A percentile compares a stretch with the other conserved stretches of the same genome.
These are phyloP conservation scores for Athelia sp. DNA, from an alignment of 1,284 basidiomycete species.

Conservation along the genomic window DNA sequence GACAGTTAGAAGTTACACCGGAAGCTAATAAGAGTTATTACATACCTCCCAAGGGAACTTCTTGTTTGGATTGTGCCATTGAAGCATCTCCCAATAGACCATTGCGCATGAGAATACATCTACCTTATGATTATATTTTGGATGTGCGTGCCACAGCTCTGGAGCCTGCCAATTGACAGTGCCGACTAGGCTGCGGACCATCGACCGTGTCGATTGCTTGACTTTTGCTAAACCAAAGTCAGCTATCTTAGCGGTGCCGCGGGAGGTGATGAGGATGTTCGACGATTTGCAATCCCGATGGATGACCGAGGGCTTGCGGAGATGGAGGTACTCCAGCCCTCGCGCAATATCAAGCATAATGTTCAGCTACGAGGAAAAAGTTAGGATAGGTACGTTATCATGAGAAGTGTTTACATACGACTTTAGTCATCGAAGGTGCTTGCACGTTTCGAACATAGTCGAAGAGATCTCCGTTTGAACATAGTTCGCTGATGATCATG, in stretches of 20 bases:
- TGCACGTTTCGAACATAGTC: constrained; percentile 94
- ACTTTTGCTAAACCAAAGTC: constrained; percentile 98
- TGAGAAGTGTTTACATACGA: constrained; percentile 48
- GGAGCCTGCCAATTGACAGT: constrained; percentile 99
- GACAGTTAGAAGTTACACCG: constrained; percentile 5
- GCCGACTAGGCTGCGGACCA: constrained; percentile 94
- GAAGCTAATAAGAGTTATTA: constrained; percentile 6
- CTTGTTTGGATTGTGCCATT: constrained; percentile 84
- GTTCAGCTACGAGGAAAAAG: constrained; percentile 46
- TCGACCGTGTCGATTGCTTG: constrained; percentile 94
- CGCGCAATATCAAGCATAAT: constrained; percentile 95
- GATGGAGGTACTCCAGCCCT: constrained; percentile 93
- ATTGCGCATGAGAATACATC: constrained; percentile 98
- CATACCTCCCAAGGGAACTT: constrained; percentile 94
- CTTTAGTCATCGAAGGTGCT: constrained; percentile 73
- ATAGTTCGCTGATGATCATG: constrained; percentile 98
- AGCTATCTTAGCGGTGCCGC: constrained; percentile 92
- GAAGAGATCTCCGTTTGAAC: constrained; percentile 96
- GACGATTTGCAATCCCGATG: constrained; percentile 98
- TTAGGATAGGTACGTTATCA: constrained; percentile 1
- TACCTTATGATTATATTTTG: constrained; percentile 98
- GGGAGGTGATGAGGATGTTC: constrained; percentile 94
- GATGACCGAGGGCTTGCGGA: constrained; percentile 89
- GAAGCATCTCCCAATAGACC: constrained; percentile 98
- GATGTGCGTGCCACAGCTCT: constrained; percentile 94